These are phyloP conservation scores for Pyrrhoderma lamaoense DNA, from an alignment of 1,284 basidiomycete species.

Conservation along the genomic window DNA sequence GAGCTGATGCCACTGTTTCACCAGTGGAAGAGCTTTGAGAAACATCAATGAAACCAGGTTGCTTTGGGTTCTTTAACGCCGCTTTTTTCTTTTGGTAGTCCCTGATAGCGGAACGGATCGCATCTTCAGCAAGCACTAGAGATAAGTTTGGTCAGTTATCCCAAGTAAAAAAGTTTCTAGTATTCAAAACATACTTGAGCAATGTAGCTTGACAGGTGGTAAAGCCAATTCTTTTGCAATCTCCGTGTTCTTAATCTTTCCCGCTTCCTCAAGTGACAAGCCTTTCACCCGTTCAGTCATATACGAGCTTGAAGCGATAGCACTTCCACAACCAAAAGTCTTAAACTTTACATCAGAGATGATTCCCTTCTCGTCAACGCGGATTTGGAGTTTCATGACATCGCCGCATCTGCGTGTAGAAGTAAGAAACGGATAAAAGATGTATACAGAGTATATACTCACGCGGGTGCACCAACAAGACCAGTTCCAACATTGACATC, in stretches of 20 bases:
- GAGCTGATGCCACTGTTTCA: conserved; percentile 58
- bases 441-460: conserved; percentile 38
- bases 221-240: conserved; percentile 95
- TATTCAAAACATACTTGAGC: conserved; percentile 57
- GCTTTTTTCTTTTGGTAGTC: conserved; percentile 82
- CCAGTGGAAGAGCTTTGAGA: conserved; percentile 61
- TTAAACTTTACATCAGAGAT: conserved; percentile 99
- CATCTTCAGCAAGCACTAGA: conserved; percentile 93
- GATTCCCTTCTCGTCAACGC: conserved; percentile 89
- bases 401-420: conserved; percentile 62
- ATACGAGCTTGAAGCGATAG: conserved; percentile 94
- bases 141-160: conserved; percentile 20
- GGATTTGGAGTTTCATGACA: conserved; percentile 99
- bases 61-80: conserved; percentile 42
- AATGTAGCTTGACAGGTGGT: conserved; percentile 95
- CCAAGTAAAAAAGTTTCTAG: conserved; percentile 13
- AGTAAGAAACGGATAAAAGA: conserved; percentile 15
- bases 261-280: conserved; percentile 88
- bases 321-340: conserved; percentile 95
- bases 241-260: conserved; percentile 97
- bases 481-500: conserved; percentile 94
- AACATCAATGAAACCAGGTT: conserved; percentile 69
- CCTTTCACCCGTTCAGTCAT: conserved; percentile 99
- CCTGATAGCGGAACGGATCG: conserved; percentile 91
- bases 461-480: conserved; percentile 96